Conservation (phyloP, 371 early-diverging fungal species). For the Rhizomucor miehei region DNA sequence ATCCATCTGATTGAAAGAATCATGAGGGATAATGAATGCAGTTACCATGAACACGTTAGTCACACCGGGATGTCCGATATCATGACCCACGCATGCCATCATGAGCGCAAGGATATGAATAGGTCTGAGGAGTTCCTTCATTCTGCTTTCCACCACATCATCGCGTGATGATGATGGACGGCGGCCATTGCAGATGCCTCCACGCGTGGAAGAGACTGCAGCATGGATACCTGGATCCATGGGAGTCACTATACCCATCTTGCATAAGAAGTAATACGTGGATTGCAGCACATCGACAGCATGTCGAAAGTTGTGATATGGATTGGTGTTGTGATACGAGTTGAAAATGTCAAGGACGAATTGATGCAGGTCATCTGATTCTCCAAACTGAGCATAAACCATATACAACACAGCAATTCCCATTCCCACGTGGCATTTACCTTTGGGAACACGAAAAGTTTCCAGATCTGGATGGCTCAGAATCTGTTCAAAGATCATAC, state of each 20-base stretch:
- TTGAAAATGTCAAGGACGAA: slow-evolving; percentile 65
- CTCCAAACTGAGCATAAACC: neutral
- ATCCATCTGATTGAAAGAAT: neutral
- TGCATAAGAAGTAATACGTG: slow-evolving; percentile 73
- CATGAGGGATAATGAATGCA: neutral
- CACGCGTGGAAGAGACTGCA: neutral
- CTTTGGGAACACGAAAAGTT: slow-evolving; percentile 46
- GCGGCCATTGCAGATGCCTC: neutral
- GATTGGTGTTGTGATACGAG: slow-evolving; percentile 74
- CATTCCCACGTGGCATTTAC: neutral
- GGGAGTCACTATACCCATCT: slow-evolving; percentile 49
- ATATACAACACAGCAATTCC: neutral
- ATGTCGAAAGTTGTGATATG: slow-evolving; percentile 87
- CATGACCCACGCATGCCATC: slow-evolving; percentile 81
- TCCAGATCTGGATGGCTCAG: slow-evolving; percentile 56
- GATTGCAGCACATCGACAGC: slow-evolving; percentile 86
- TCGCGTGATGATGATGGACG: slow-evolving; percentile 1
- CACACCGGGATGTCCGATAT: slow-evolving; percentile 86
- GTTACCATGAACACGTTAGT: slow-evolving; percentile 77
- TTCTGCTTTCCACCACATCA: slow-evolving; percentile 4
- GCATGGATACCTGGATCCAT: neutral
- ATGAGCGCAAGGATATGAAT: slow-evolving; percentile 71
- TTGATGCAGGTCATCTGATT: slow-evolving; percentile 54
- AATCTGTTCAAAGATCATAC: slow-evolving; percentile 59
- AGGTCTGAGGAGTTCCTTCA: slow-evolving; percentile 57